Percentiles rank a stretch among this genome's conserved stretches.
These are phyloP conservation scores for Afroboletus lepidellus DNA, from an alignment of 1,284 basidiomycete species.

Conservation along the genomic window DNA sequence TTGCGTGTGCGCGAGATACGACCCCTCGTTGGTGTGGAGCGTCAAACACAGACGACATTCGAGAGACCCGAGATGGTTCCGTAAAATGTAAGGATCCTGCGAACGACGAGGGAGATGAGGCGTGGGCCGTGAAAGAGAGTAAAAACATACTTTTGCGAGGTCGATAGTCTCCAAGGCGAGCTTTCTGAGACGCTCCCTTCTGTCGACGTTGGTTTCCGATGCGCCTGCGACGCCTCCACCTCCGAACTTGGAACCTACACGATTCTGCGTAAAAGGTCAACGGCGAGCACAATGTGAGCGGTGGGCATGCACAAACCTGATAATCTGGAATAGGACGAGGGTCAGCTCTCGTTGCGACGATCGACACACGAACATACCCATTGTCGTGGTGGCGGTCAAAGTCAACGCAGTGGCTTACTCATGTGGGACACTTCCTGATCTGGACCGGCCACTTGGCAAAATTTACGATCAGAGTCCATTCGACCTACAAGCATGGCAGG, in stretches of 20 bases:
- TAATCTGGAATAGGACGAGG: constrained; percentile 37
- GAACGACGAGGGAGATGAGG: constrained; percentile 1
- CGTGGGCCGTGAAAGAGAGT: neutral
- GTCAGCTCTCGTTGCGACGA: constrained; percentile 4
- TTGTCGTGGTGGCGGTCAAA: neutral
- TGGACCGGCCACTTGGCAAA: too few relatives aligned
- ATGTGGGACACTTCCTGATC: constrained; percentile 18
- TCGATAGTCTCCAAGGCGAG: constrained; percentile 96
- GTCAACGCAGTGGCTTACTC: neutral
- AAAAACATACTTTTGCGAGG: constrained; percentile 72
- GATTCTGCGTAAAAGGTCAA: constrained; percentile 59
- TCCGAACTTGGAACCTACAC: constrained; percentile 94
- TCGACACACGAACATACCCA: constrained; percentile 22
- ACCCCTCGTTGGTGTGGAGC: constrained; percentile 98
- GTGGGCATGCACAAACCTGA: constrained; percentile 36
- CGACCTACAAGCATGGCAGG: constrained; percentile 49
- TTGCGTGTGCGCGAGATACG: constrained; percentile 98
- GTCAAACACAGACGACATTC: constrained; percentile 98
- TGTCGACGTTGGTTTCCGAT: constrained; percentile 92
- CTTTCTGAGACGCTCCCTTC: constrained; percentile 92
- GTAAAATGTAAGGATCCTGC: constrained; percentile 97
- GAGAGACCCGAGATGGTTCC: constrained; percentile 95
- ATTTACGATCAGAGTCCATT: too few relatives aligned
- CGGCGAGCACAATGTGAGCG: neutral
- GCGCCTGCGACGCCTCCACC: constrained; percentile 92